Conservation (phyloP, 2,329 filamentous ascomycete species). For the Curvularia verruculosa region DNA sequence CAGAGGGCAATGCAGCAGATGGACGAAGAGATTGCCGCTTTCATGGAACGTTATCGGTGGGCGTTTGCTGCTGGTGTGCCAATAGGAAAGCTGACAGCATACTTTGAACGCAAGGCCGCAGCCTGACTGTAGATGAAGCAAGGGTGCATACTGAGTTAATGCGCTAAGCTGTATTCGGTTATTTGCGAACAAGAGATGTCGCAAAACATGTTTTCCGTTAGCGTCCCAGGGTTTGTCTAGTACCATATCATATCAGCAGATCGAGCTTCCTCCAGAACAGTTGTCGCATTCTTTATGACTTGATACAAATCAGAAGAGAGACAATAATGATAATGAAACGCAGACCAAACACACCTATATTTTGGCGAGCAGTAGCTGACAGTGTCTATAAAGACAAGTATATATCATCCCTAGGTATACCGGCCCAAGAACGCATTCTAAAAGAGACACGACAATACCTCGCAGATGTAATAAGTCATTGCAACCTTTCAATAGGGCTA, state of each 20-base stretch:
- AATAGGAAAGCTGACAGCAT: slow-evolving; percentile 22
- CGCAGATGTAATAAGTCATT: not conserved
- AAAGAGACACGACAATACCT: not conserved
- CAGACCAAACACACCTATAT: too few relatives aligned
- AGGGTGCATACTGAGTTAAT: slow-evolving; percentile 31
- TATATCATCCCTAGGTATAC: not conserved
- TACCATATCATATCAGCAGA: not conserved
- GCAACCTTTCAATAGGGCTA: not conserved
- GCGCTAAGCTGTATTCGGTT: slow-evolving; percentile 1
- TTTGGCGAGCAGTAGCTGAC: too few relatives aligned
- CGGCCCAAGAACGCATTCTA: not conserved
- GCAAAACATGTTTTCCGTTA: not conserved
- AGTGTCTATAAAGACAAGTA: too few relatives aligned
- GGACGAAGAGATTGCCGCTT: slow-evolving; percentile 16
- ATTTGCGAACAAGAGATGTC: not conserved
- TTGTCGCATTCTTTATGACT: too few relatives aligned
- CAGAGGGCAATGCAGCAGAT: slow-evolving; percentile 18
- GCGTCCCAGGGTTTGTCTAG: too few relatives aligned
- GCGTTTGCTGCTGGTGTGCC: slow-evolving; percentile 17
- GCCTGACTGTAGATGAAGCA: slow-evolving; percentile 35
- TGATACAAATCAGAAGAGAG: too few relatives aligned
- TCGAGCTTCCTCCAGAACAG: not conserved
- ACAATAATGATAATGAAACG: too few relatives aligned
- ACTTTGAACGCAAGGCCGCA: slow-evolving; percentile 15
- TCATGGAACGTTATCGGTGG: slow-evolving; percentile 19